A percentile compares a stretch with the other conserved stretches of the same genome.
Conservation (phyloP, 176 grass and related monocot genomes). For the Tuctoria greenei region DNA sequence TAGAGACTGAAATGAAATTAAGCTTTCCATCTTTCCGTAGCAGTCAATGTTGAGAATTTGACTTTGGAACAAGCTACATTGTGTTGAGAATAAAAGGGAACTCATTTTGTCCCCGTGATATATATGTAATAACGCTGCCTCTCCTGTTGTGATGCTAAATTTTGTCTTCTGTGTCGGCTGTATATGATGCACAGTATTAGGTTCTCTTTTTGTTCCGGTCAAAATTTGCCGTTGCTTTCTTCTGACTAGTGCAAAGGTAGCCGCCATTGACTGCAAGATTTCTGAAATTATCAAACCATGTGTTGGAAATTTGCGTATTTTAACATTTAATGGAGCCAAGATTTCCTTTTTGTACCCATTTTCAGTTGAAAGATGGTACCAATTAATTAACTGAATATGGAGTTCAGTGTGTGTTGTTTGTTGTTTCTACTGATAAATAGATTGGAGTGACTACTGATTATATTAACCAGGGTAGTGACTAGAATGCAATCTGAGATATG, state of each 20-base stretch:
- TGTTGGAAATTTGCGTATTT: slow-evolving; percentile 3
- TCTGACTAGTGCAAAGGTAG: not conserved
- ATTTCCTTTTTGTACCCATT: slow-evolving; percentile 1
- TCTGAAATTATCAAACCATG: slow-evolving; percentile 10
- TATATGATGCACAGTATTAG: not conserved
- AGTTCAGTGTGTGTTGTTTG: not conserved
- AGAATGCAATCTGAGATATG: no score
- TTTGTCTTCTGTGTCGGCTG: not conserved
- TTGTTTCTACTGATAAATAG: not conserved
- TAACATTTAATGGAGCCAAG: not conserved
- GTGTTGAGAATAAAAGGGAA: not conserved
- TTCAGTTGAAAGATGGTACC: not conserved
- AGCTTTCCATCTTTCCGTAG: not conserved
- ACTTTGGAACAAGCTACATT: slow-evolving; percentile 7
- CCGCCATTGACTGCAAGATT: not conserved
- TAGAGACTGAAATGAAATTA: not conserved
- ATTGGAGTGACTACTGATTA: not conserved
- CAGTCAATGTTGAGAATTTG: not conserved
- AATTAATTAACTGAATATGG: not conserved
- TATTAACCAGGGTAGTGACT: no score
- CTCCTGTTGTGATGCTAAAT: not conserved
- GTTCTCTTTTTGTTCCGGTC: not conserved
- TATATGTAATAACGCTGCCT: not conserved
- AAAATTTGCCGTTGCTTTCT: slow-evolving; percentile 20
- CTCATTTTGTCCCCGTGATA: not conserved